Conservation (phyloP, 1,284 basidiomycete species). For the Ustilago loliicola region DNA sequence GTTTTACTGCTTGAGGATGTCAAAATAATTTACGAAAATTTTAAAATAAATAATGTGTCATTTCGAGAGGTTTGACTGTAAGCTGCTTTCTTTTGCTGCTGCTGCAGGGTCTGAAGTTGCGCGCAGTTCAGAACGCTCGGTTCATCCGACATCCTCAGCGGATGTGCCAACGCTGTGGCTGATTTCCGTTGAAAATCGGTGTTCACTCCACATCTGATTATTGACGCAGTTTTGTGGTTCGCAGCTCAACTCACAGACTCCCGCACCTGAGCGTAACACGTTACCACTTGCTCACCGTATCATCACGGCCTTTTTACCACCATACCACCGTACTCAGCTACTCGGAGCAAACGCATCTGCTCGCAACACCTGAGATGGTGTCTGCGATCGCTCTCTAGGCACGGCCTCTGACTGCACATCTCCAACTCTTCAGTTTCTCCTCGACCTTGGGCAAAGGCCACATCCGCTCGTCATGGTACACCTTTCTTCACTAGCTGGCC, state of each 20-base stretch:
- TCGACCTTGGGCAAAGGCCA: not conserved
- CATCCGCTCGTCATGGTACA: slow-evolving; percentile 13
- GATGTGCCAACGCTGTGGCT: not conserved
- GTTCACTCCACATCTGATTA: not conserved
- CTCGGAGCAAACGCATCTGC: slow-evolving; percentile 3
- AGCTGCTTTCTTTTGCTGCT: not conserved
- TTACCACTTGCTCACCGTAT: not conserved
- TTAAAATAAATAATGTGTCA: no score
- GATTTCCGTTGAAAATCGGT: slow-evolving; percentile 7
- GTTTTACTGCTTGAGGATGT: no score
- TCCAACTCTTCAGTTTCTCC: not conserved
- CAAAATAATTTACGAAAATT: no score
- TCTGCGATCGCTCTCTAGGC: not conserved
- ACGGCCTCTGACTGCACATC: not conserved
- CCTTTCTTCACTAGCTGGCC: not conserved
- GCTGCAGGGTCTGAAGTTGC: slow-evolving; percentile 8
- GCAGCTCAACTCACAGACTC: no score
- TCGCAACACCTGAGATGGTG: slow-evolving; percentile 9
- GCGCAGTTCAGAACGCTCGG: not conserved
- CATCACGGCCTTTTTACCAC: not conserved
- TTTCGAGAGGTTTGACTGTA: no score
- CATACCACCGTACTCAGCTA: not conserved
- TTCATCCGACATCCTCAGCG: slow-evolving; percentile 1
- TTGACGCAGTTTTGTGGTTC: not conserved
- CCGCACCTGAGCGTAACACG: not conserved